Evolutionary conservation across 148 eudicot species (phyloP).

Genomic region (Chenopodium berlandieri): DNA sequence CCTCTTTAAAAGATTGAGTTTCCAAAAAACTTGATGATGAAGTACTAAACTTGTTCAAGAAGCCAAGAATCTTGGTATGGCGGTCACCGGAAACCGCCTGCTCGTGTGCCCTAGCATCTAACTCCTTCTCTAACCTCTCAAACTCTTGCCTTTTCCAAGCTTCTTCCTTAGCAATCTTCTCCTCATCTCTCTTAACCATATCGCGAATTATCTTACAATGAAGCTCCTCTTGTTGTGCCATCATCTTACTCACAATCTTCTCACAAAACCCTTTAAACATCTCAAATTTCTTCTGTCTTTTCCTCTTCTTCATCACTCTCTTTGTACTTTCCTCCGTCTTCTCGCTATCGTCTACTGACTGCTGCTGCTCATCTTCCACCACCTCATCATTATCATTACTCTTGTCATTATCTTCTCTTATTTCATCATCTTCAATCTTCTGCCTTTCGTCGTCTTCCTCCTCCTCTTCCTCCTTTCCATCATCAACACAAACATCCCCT

Average conservation of each 20-base stretch:
- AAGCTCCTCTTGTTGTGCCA: slow-evolving; percentile 65
- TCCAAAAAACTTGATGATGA: slow-evolving; percentile 30
- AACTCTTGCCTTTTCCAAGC: slow-evolving; percentile 76
- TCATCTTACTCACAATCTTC: slow-evolving; percentile 60
- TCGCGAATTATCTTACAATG: slow-evolving; percentile 70
- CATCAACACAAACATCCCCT: neutral
- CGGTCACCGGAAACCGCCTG: slow-evolving; percentile 57
- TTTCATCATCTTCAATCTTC: slow-evolving; percentile 8
- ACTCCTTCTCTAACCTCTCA: slow-evolving; percentile 57
- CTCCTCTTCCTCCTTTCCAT: neutral
- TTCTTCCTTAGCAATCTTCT: slow-evolving; percentile 60
- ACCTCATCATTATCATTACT: neutral
- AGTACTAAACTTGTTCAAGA: slow-evolving; percentile 49
- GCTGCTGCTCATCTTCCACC: neutral
- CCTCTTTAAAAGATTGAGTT: slow-evolving; percentile 9
- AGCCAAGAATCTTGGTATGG: slow-evolving; percentile 58
- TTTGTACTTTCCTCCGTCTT: slow-evolving; percentile 31
- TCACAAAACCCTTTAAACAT: slow-evolving; percentile 67
- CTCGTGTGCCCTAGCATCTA: slow-evolving; percentile 61
- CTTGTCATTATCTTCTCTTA: slow-evolving; percentile 4
- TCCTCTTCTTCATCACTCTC: slow-evolving; percentile 34
- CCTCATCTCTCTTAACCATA: slow-evolving; percentile 70
- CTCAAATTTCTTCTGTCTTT: slow-evolving; percentile 58
- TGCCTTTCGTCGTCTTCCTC: slow-evolving; percentile 23
- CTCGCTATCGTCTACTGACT: slow-evolving; percentile 26